Base-by-base conservation (phyloP, 305 asterid species). In the Euphrasia arctica region DNA sequence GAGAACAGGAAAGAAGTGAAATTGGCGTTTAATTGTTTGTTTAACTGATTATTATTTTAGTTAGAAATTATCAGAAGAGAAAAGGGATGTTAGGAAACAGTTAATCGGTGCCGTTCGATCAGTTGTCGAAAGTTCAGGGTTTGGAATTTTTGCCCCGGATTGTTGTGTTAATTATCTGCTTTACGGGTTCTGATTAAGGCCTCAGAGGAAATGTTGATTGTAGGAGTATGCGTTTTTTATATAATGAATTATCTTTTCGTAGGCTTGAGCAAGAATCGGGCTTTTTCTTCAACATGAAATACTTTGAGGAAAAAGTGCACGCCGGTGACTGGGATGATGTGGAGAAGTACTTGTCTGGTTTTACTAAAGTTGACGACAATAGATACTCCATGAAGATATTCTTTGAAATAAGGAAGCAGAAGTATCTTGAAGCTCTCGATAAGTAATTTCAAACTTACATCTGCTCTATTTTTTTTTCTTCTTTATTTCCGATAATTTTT, bases 211-310 rank as follows among this genome's bases (percentile, higher is more conserved):
- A 18, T 18, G 22, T 18, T 18, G 22, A 18, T 18, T 31, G 4
- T 31, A 3, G 4, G 34, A 31, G 34, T 4, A 31, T 31, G 34
- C 34, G 4, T 3, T 31, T 31, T 2, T 31, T 31, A 31, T 31
- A 2, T 31, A 28, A 15, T 51, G n/a, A 15, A n/a, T 60, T 72
- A 65, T 68, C 27, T 52, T 18, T 34, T 66, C 72, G 73, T 66
- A 88, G 95, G 87, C 85, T 88, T 67, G 95, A 88, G 81, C 95
- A 88, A 75, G 95, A 88, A 72, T 88, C 95, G 0, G 95, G 93
- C 11, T 88, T 85, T 78, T 88, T 74, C 84, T 88, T 88, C 63
- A 88, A 88, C 72, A 81, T 88, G 95, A 88, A 83, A 69, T 79
- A 85, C 74, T 88, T 88, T 27, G 95, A 88, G 79, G 95, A 88